phyloP scores from a whole-genome alignment of 371 early-diverging fungal species.

The Apophysomyces sp. region DNA sequence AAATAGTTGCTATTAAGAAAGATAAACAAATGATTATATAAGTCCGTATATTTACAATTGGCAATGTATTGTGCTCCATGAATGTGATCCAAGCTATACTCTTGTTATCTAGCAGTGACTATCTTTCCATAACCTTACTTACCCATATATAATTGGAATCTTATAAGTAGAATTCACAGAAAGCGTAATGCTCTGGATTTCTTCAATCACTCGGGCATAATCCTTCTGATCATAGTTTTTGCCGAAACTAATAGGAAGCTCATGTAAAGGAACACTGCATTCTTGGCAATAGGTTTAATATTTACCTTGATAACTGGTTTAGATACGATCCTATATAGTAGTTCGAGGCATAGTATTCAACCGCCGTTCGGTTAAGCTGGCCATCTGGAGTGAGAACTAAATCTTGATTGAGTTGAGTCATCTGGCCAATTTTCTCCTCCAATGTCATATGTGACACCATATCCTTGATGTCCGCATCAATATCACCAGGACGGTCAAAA shows the following conservation, averaged over 20 bases:
- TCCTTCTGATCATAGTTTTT: conserved; percentile 22
- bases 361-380: conserved; percentile 39
- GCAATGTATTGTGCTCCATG: conserved; percentile 70
- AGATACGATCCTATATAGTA: conserved; percentile 37
- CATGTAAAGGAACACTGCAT: background rate
- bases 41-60: conserved; percentile 21
- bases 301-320: conserved; percentile 32
- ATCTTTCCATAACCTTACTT: conserved; percentile 2
- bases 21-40: background rate
- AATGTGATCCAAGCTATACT: conserved; percentile 56
- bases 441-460: conserved; percentile 54
- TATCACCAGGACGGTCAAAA: conserved; percentile 22
- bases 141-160: conserved; percentile 44
- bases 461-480: conserved; percentile 27
- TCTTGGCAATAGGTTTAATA: background rate
- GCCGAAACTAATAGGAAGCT: conserved; percentile 16
- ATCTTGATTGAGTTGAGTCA: conserved; percentile 61
- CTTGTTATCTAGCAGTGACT: background rate
- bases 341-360: conserved; percentile 44
- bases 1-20: conserved; percentile 41
- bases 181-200: conserved; percentile 36
- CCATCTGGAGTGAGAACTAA: conserved; percentile 40
- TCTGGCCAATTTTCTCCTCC: conserved; percentile 66
- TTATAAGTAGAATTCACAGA: conserved; percentile 27
- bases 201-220: conserved; percentile 29